Percentiles rank a stretch among this genome's conserved stretches.
phyloP scores from a whole-genome alignment of 768 basidiomycete genomes.

The Holtermannia corniformis region DNA sequence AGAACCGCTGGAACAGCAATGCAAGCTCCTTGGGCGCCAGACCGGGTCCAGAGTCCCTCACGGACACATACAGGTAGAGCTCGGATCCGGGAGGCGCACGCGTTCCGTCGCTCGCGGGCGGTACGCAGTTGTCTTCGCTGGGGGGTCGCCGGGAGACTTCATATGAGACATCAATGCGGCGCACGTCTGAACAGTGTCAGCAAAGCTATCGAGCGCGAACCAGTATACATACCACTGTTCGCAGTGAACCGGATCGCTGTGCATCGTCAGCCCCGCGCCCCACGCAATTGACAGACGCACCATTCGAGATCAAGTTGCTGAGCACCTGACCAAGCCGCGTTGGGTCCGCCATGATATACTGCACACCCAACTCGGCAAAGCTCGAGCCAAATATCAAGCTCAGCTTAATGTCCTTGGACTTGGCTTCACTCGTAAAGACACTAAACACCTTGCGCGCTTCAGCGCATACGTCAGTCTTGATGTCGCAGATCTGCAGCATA shows the following conservation, averaged over 20 bases:
- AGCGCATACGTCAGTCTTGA: slow-evolving; percentile 34
- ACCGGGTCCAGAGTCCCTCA: slow-evolving; percentile 37
- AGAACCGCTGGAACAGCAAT: slow-evolving; percentile 35
- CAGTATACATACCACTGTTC: slow-evolving; percentile 7
- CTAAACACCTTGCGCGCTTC: slow-evolving; percentile 34
- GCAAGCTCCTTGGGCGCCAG: slow-evolving; percentile 31
- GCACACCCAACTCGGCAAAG: slow-evolving; percentile 14
- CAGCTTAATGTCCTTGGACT: slow-evolving; percentile 38
- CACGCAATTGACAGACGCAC: too few species aligned
- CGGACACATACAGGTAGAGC: slow-evolving; percentile 30
- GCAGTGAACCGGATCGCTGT: slow-evolving; percentile 40
- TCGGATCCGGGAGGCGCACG: slow-evolving; percentile 22
- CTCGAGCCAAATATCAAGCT: slow-evolving; percentile 33
- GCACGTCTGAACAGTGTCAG: slow-evolving; percentile 4
- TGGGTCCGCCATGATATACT: slow-evolving; percentile 26
- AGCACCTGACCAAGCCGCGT: slow-evolving; percentile 36
- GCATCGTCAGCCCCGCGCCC: too few species aligned
- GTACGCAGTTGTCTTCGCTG: slow-evolving; percentile 24
- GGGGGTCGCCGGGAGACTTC: slow-evolving; percentile 38
- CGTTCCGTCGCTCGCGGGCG: slow-evolving; percentile 15
- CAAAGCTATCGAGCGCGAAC: neutral
- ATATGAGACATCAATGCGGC: slow-evolving; percentile 29
- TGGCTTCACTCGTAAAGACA: slow-evolving; percentile 39
- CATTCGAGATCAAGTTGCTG: slow-evolving; percentile 41
- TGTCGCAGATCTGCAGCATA: slow-evolving; percentile 34